phyloP scores from a whole-genome alignment of 768 basidiomycete genomes.

The Sporobolomyces phaffii region DNA sequence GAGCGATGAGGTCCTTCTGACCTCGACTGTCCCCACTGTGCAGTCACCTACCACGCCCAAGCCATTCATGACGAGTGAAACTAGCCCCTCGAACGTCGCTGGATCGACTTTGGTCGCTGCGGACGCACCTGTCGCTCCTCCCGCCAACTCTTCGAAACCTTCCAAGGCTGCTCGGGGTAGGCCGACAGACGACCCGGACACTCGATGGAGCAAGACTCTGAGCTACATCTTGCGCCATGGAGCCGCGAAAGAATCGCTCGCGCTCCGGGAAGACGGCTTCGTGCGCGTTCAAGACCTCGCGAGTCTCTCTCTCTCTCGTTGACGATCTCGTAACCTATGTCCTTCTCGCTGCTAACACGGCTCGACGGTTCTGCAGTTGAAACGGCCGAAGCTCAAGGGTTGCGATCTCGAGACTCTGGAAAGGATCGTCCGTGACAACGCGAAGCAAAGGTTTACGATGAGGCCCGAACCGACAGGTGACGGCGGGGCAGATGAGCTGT shows the following conservation, averaged over 20 bases:
- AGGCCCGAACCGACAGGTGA: constrained; percentile 51
- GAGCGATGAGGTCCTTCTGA: neutral
- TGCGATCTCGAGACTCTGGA: constrained; percentile 51
- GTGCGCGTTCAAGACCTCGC: constrained; percentile 77
- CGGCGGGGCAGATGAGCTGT: constrained; percentile 56
- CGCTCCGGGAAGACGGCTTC: constrained; percentile 78
- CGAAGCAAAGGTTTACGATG: constrained; percentile 63
- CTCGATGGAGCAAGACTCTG: constrained; percentile 73
- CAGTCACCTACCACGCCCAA: neutral
- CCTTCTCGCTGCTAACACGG: neutral
- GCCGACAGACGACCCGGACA: constrained; percentile 58
- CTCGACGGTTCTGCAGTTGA: constrained; percentile 54
- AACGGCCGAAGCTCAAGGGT: constrained; percentile 61
- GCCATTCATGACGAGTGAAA: neutral
- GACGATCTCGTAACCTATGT: neutral
- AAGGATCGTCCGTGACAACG: constrained; percentile 59
- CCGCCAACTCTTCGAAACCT: neutral
- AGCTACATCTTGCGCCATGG: constrained; percentile 90
- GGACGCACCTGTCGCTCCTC: neutral
- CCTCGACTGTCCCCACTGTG: too few relatives aligned
- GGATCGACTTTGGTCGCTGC: neutral
- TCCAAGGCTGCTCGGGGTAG: constrained; percentile 35
- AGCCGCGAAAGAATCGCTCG: constrained; percentile 65
- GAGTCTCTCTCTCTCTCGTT: constrained; percentile 45
- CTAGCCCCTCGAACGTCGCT: neutral